A percentile compares a stretch with the other conserved stretches of the same genome.
Evolutionary conservation across 352 stramenopile species (phyloP).

Genomic region (Pythium monospermum): DNA sequence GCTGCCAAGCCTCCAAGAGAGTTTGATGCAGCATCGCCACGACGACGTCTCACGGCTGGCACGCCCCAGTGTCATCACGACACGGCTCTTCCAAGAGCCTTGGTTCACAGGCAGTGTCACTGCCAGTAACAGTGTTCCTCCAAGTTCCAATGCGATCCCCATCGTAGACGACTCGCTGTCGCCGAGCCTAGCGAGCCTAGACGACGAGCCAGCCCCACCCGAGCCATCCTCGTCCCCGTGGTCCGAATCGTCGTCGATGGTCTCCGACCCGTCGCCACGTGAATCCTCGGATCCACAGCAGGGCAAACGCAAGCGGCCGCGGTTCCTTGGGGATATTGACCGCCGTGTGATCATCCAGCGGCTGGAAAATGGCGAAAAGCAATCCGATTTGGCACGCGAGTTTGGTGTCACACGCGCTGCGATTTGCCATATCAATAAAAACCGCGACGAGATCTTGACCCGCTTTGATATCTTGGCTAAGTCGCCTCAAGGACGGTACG

Average conservation of each 20-base stretch:
- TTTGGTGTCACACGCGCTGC: constrained; percentile 65
- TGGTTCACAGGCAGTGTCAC: too few species aligned
- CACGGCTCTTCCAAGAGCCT: too few species aligned
- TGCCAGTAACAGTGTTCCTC: too few species aligned
- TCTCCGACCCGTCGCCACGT: constrained; percentile 17
- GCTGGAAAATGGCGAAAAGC: constrained; percentile 62
- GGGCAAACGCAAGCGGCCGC: constrained; percentile 36
- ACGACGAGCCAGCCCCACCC: too few species aligned
- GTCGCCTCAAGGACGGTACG: constrained; percentile 48
- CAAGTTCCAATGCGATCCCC: too few species aligned
- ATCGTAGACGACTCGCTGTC: background rate
- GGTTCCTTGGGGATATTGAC: constrained; percentile 54
- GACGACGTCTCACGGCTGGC: background rate
- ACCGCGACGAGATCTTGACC: constrained; percentile 63
- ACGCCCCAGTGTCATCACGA: too few species aligned
- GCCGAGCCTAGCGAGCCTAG: background rate
- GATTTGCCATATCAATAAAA: constrained; percentile 81
- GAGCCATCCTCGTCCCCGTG: background rate
- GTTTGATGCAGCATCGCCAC: constrained; percentile 6
- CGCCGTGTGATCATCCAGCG: constrained; percentile 62
- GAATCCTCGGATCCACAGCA: background rate
- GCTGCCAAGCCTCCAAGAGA: constrained; percentile 14
- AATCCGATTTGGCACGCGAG: constrained; percentile 49
- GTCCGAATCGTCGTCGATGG: constrained; percentile 14
- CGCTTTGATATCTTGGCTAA: constrained; percentile 56